These are phyloP conservation scores for Thermothielavioides terrestris DNA, from an alignment of 495 filamentous ascomycete genomes.

Conservation along the genomic window DNA sequence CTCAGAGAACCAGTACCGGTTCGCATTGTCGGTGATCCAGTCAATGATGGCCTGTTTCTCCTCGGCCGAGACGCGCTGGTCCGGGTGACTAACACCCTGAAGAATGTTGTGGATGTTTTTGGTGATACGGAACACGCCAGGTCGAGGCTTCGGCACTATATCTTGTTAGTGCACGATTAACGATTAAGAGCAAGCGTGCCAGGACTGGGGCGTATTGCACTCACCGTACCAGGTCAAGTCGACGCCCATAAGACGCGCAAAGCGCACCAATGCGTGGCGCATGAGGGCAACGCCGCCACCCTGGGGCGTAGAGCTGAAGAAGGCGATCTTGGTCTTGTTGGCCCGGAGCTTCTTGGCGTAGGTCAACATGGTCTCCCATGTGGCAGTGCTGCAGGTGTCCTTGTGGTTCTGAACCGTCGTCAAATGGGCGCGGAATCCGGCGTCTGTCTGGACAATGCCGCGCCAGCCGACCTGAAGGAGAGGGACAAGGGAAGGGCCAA, in stretches of 20 bases:
- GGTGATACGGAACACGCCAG: constrained; percentile 77
- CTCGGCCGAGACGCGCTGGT: constrained; percentile 51
- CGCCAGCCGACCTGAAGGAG: constrained; percentile 65
- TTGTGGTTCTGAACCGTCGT: constrained; percentile 55
- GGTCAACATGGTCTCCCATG: constrained; percentile 61
- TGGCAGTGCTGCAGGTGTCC: constrained; percentile 49
- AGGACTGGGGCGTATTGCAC: constrained; percentile 6
- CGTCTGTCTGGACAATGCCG: constrained; percentile 70
- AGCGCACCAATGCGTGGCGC: constrained; percentile 74
- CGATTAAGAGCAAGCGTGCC: background rate
- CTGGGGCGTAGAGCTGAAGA: constrained; percentile 80
- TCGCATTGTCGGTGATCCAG: constrained; percentile 73
- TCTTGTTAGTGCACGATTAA: constrained; percentile 5
- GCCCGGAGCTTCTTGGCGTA: constrained; percentile 60
- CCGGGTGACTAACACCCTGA: constrained; percentile 63
- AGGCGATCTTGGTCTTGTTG: constrained; percentile 63
- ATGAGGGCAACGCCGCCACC: constrained; percentile 85
- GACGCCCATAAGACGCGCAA: constrained; percentile 58
- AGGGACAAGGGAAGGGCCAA: constrained; percentile 66
- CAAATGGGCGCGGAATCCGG: constrained; percentile 52
- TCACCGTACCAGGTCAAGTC: constrained; percentile 66
- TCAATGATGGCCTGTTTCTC: constrained; percentile 53
- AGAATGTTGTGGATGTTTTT: constrained; percentile 92
- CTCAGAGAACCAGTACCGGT: constrained; percentile 62
- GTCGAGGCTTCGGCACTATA: constrained; percentile 70